Percentiles rank a stretch among this genome's conserved stretches.
phyloP scores from a whole-genome alignment of 371 early-diverging fungal genomes.

The Mortierella sp. region DNA sequence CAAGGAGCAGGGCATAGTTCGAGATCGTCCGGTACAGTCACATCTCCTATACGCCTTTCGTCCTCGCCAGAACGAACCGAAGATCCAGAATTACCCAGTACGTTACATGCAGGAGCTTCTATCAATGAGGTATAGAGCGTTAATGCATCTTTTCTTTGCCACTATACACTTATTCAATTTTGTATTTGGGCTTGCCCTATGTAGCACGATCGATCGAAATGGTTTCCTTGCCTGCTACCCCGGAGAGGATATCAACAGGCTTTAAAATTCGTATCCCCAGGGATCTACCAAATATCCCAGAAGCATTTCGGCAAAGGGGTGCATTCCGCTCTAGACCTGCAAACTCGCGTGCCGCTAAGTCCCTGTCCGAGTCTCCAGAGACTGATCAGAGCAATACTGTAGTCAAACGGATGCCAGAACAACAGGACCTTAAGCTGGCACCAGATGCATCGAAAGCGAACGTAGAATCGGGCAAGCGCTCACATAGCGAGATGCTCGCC shows the following conservation, averaged over 20 bases:
- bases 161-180: background rate
- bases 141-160: too few species aligned
- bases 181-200: background rate
- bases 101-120: too few species aligned
- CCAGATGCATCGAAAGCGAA: background rate
- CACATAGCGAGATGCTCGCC: constrained; percentile 21
- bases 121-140: too few species aligned
- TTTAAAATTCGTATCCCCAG: constrained; percentile 50
- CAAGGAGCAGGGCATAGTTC: background rate
- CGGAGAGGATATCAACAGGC: constrained; percentile 1
- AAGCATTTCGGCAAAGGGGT: constrained; percentile 29
- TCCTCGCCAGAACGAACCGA: background rate
- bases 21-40: too few species aligned
- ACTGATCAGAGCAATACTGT: background rate
- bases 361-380: background rate
- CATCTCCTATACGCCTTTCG: background rate
- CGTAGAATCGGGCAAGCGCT: constrained; percentile 16
- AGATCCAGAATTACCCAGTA: too few species aligned
- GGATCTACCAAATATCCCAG: constrained; percentile 43
- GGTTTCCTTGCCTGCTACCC: background rate
- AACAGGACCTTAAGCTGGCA: constrained; percentile 6
- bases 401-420: constrained; percentile 2
- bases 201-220: background rate
- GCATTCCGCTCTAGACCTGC: constrained; percentile 10
- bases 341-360: background rate